Conservation (phyloP, 805 yeast genomes). For the Lachancea waltii region DNA sequence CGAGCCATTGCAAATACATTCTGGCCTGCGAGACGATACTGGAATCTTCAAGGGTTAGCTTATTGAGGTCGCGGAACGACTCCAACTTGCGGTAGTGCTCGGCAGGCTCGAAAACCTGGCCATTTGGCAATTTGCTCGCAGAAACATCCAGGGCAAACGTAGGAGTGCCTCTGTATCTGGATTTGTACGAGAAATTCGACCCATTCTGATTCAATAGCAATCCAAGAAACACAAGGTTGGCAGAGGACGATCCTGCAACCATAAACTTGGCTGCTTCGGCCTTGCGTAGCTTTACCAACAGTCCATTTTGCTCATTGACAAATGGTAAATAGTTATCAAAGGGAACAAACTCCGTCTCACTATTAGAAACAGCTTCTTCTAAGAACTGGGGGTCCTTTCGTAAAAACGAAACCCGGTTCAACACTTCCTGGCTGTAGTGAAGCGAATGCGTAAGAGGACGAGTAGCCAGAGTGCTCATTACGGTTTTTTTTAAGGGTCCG, state of each 20-base stretch:
- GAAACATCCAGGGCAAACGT: slow-evolving; percentile 54
- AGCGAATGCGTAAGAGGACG: slow-evolving; percentile 7
- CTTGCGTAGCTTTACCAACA: slow-evolving; percentile 9
- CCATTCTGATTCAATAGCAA: slow-evolving; percentile 9
- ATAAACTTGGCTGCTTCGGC: slow-evolving; percentile 7
- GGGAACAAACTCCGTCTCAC: slow-evolving; percentile 38
- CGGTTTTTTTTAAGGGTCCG: no score
- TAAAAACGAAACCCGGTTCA: slow-evolving; percentile 53
- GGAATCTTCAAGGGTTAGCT: slow-evolving; percentile 39
- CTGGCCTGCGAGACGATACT: slow-evolving; percentile 73
- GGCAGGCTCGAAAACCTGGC: slow-evolving; percentile 1
- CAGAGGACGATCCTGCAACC: slow-evolving; percentile 8
- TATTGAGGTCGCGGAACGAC: slow-evolving; percentile 8
- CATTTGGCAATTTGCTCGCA: background rate
- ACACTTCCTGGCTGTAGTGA: slow-evolving; percentile 12
- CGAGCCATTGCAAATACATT: slow-evolving; percentile 81
- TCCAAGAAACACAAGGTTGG: slow-evolving; percentile 24
- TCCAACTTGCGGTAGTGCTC: slow-evolving; percentile 5
- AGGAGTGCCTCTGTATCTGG: slow-evolving; percentile 51
- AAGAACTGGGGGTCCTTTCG: slow-evolving; percentile 46
- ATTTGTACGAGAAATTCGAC: slow-evolving; percentile 35
- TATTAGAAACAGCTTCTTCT: slow-evolving; percentile 36
- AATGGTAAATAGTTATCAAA: slow-evolving; percentile 21
- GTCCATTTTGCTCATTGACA: slow-evolving; percentile 4
- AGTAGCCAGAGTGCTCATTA: slow-evolving; percentile 7